Base-by-base conservation (phyloP, 2,329 filamentous ascomycete species). In the Aspergillus fijiensis region DNA sequence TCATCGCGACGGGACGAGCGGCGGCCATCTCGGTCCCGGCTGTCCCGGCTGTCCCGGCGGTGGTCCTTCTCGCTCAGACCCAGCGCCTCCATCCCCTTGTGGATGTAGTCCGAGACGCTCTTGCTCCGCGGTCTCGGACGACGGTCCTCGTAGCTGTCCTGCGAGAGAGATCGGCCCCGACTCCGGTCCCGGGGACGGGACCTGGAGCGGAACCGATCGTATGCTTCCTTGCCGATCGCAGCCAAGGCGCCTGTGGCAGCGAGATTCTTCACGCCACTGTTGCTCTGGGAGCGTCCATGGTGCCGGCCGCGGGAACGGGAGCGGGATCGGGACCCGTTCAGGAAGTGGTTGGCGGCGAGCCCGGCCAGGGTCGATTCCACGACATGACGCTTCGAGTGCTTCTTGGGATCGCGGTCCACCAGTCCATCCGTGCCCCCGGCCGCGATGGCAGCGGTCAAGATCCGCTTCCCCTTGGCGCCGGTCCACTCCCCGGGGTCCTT, bases 401-500 rank as follows among this genome's bases (percentile, higher is more conserved):
- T 88, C 67, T 89, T 86, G 5, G 87, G 84, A 69, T 92, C 84
- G 55, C 81, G 81, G 66, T 88, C 86, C 59, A 89, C 81, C 48
- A 92, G 84, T 9, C 88, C 87, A 74, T 97, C 92, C 62, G 96
- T 89, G 60, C 92, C 90, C 66, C 91, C 94, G 61, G 94, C 92
- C 77, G 91, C 89, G 27, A 88, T 76, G 39, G 94, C 94, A 51
- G 92, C 93, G 23, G 94, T 97, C 52, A 96, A 84, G 61, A 98
- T 86, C 55, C 94, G 91, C 80, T 92, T 95, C 66, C 92, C 91
- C 79, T 97, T 97, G 64, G 91, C 89, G 42, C 93, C 94, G 64
- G 88, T 89, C 92, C 93, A 97, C 49, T 89, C 86, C 57, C 94
- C 94, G 2, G 92, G 90, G 63, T 95, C 90, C 70, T 94, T 96